Evolutionary conservation across 2,329 filamentous ascomycete genomes (phyloP).

Genomic region (Aspergillus puulaauensis): DNA sequence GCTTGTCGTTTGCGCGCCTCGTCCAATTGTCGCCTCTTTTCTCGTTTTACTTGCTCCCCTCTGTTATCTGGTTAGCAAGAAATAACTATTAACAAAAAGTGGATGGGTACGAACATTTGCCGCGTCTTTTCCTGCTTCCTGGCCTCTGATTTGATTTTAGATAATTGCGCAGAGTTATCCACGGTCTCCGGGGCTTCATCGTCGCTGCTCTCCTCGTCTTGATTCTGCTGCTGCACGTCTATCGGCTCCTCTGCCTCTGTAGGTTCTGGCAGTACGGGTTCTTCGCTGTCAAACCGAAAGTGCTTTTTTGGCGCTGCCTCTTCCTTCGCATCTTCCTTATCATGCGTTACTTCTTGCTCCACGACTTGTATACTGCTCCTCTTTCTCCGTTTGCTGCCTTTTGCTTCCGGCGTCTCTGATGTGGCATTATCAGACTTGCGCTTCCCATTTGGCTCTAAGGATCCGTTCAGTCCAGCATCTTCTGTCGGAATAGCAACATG

Average conservation of each 20-base stretch:
- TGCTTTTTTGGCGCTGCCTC: conserved; percentile 26
- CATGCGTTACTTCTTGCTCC: conserved; percentile 12
- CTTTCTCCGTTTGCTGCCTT: conserved; percentile 37
- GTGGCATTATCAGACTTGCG: conserved; percentile 29
- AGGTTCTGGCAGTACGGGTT: conserved; percentile 29
- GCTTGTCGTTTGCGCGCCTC: conserved; percentile 41
- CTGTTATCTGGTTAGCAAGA: conserved; percentile 29
- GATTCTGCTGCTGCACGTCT: conserved; percentile 20
- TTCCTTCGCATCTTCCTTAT: conserved; percentile 19
- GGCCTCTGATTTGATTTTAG: conserved; percentile 38
- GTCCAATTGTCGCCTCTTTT: conserved; percentile 42
- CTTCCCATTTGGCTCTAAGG: conserved; percentile 28
- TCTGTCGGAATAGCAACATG: conserved; percentile 15
- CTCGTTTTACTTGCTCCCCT: conserved; percentile 38
- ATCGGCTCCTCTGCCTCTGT: conserved; percentile 19
- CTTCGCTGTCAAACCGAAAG: conserved; percentile 44
- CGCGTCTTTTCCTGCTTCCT: conserved; percentile 38
- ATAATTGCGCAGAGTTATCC: conserved; percentile 40
- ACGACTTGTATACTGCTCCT: conserved; percentile 21
- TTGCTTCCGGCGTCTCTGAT: conserved; percentile 23
- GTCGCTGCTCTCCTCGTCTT: conserved; percentile 31
- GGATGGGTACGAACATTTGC: conserved; percentile 32
- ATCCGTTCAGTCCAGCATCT: conserved; percentile 17
- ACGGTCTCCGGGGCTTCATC: conserved; percentile 45
- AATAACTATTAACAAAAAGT: not conserved